Evolutionary conservation across 2,329 filamentous ascomycete genomes (phyloP).

Genomic region (Ascochyta clinopodiicola): DNA sequence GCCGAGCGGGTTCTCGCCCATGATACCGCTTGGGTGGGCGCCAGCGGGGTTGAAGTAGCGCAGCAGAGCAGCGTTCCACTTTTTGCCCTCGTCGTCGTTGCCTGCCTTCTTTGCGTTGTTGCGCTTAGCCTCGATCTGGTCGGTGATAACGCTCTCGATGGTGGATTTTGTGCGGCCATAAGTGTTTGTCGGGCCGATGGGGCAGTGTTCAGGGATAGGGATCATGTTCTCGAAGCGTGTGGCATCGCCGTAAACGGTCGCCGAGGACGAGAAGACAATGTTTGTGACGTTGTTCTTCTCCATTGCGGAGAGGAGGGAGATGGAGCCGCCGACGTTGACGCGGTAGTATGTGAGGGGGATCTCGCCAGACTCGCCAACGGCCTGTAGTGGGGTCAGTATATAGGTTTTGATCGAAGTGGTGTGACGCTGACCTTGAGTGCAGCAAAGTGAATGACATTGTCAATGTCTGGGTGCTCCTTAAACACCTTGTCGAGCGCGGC

Average conservation of each 20-base stretch:
- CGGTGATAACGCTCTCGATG: slow-evolving; percentile 90
- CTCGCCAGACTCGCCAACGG: slow-evolving; percentile 92
- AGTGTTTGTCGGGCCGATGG: slow-evolving; percentile 94
- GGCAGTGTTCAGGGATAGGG: slow-evolving; percentile 95
- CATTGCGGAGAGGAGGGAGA: slow-evolving; percentile 87
- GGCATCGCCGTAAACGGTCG: slow-evolving; percentile 97
- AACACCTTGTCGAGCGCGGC: slow-evolving; percentile 85
- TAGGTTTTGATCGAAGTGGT: background rate
- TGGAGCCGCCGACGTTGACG: slow-evolving; percentile 93
- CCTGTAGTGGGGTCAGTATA: slow-evolving; percentile 59
- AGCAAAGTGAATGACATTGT: slow-evolving; percentile 98
- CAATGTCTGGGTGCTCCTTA: slow-evolving; percentile 85
- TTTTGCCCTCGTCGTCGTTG: slow-evolving; percentile 63
- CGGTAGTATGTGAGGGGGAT: slow-evolving; percentile 97
- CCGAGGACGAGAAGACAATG: slow-evolving; percentile 98
- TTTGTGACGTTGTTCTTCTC: slow-evolving; percentile 88
- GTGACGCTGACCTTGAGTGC: slow-evolving; percentile 77
- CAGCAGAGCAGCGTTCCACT: slow-evolving; percentile 92
- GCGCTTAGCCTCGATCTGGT: slow-evolving; percentile 86
- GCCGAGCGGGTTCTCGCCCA: slow-evolving; percentile 97
- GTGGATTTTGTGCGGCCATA: slow-evolving; percentile 96
- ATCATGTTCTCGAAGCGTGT: slow-evolving; percentile 98
- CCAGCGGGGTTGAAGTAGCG: slow-evolving; percentile 98
- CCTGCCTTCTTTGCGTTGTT: slow-evolving; percentile 81
- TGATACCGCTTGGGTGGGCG: slow-evolving; percentile 91